Evolutionary conservation across 495 filamentous ascomycete species (phyloP), one percentile per base, ranked within the genome.

Genomic region (Stereocaulon alpinum): DNA sequence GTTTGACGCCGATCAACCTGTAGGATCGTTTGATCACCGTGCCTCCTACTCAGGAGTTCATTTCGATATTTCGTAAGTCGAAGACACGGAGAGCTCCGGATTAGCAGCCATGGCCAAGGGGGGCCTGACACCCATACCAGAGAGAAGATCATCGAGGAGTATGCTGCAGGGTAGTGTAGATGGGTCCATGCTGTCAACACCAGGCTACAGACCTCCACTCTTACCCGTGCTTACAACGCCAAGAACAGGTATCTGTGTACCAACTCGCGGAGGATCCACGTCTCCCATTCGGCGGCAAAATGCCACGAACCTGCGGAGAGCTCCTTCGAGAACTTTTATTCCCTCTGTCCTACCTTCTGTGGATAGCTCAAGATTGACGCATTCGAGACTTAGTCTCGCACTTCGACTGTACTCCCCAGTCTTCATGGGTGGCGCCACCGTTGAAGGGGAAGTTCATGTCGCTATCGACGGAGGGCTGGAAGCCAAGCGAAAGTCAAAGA

Each of bases 371-470:
- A 65, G 61, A 41, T 42, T 70, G 32, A 63, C 64, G 15, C 72
- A 72, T 60, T 58, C 67, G n/a, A 64, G 69, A 32, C 56, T 76
- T 44, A 63, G 64, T 41, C 65, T 76, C 47, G 64, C 64, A 18
- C 37, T 75, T 37, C 60, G 63, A 40, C 62, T 72, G 18, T 72
- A 67, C 50, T 61, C 70, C n/a, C 69, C 71, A 4, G 40, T 75
- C 22, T 73, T 73, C 56, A 66, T 75, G 56, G 73, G 74, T 9
- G 74, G 74, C 40, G 71, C 72, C 15, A 70, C 64, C 32, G 60
- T 75, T 18, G 73, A 76, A 62, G 73, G 74, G 20, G 64, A 66
- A 45, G 52, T 76, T 18, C 66, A 67, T 48, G 63, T 76, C 18
- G 64, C 64, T 43, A 69, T 76, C 32, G 68, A 68, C 54, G 68